Evolutionary conservation across 805 yeast species (phyloP).

Genomic region (Brettanomyces naardenensis): DNA sequence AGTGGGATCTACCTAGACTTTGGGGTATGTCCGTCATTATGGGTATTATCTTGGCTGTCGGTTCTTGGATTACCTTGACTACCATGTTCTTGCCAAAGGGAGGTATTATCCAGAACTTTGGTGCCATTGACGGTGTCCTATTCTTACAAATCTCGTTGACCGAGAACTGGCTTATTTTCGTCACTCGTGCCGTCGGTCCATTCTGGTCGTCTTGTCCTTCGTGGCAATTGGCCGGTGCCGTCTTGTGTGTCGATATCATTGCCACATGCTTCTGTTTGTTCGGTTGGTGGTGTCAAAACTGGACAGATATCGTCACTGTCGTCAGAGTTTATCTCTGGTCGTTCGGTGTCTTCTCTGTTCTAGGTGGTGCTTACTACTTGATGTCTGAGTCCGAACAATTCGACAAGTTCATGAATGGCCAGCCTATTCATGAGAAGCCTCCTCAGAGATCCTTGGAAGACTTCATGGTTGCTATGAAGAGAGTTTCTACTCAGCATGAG

Average conservation of each 20-base stretch:
- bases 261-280: constrained; percentile 84
- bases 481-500: constrained; percentile 85
- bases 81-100: constrained; percentile 81
- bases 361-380: constrained; percentile 90
- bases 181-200: constrained; percentile 93
- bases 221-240: constrained; percentile 92
- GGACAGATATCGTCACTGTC: constrained; percentile 89
- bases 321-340: constrained; percentile 89
- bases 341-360: constrained; percentile 86
- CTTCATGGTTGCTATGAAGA: constrained; percentile 75
- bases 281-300: constrained; percentile 95
- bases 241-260: constrained; percentile 73
- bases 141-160: constrained; percentile 88
- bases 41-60: constrained; percentile 76
- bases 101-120: constrained; percentile 91
- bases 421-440: constrained; percentile 43
- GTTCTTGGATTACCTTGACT: constrained; percentile 88
- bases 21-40: constrained; percentile 89
- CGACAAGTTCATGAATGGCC: constrained; percentile 74
- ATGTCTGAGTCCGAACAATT: constrained; percentile 71
- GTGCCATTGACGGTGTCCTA: constrained; percentile 81
- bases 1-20: constrained; percentile 90
- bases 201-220: constrained; percentile 94
- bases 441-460: constrained; percentile 69
- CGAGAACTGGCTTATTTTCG: constrained; percentile 93